Evolutionary conservation across 2,329 filamentous ascomycete species (phyloP).

Genomic region (Chrysoporthe deuterocubensis): DNA sequence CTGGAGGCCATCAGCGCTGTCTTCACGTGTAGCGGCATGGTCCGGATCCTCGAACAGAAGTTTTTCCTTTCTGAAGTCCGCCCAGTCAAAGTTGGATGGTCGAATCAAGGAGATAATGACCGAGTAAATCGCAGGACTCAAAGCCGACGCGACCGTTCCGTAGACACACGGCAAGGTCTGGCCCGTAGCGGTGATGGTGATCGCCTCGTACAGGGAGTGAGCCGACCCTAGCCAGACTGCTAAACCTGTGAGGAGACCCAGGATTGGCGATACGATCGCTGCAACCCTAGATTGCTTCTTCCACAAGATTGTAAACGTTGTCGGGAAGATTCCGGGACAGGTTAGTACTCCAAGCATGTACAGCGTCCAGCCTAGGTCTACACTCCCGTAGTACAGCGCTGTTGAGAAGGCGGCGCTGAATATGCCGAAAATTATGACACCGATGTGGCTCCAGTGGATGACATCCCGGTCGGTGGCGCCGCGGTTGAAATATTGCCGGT

Average conservation of each 20-base stretch:
- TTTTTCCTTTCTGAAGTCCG: constrained; percentile 42
- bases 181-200: constrained; percentile 52
- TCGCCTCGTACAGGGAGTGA: constrained; percentile 48
- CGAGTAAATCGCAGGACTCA: constrained; percentile 34
- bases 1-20: constrained; percentile 7
- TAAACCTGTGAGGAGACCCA: constrained; percentile 53
- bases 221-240: constrained; percentile 57
- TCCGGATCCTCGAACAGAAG: constrained; percentile 41
- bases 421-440: constrained; percentile 55
- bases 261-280: constrained; percentile 53
- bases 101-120: constrained; percentile 24
- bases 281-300: constrained; percentile 52
- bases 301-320: constrained; percentile 58
- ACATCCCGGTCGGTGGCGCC: constrained; percentile 51
- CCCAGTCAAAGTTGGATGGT: constrained; percentile 34
- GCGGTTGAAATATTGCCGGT: constrained; percentile 53
- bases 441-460: constrained; percentile 56
- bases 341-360: constrained; percentile 60
- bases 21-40: neutral
- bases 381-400: constrained; percentile 56
- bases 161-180: constrained; percentile 55
- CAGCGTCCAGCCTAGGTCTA: constrained; percentile 58
- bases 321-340: constrained; percentile 58
- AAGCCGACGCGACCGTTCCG: constrained; percentile 53
- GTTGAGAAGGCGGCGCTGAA: constrained; percentile 57